Evolutionary conservation across 2,329 filamentous ascomycete genomes (phyloP), one percentile per base, ranked within the genome.

Genomic region (Alternaria sp.): DNA sequence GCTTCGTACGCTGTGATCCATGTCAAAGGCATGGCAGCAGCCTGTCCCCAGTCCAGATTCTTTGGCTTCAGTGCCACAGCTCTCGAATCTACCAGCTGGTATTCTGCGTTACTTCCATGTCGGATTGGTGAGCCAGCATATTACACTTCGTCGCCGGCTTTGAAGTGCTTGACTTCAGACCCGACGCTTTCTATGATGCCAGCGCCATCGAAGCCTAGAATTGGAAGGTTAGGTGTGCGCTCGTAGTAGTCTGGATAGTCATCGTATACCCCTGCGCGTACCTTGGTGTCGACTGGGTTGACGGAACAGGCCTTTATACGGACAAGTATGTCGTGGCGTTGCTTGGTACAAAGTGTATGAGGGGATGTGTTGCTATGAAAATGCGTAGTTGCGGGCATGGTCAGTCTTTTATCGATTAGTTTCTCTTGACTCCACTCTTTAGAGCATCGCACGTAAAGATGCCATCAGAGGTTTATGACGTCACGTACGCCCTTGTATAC

Each of bases 1-100:
- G 55, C 55, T n/a, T 57, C 55, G 23, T 48, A 57, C 11, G 55
- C 55, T 13, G 55, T 57, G 23, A 57, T 57, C 55, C 55, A 57
- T 4, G 55, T 57, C 36, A 57, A 39, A 2, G 55, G 55, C 55
- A 57, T 57, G n/a, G 55, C 55, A 6, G 55, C 55, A 8, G 50
- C 55, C 9, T 57, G 41, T 8, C 50, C 50, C 55, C 50, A 57
- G n/a, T 54, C 55, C 29, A 57, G 21, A 21, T 41, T 54, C 29
- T 42, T 54, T 17, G 55, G 55, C 31, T 57, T 57, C n/a, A 57
- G 13, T 8, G 55, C 55, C 21, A 48, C 55, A 2, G 50, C 55
- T 42, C 55, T 41, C 4, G 55, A 48, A 24, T 57, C 55, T 29
- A 57, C 55, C 2, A 57, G 23, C 13, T 57, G 55, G 13, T 48